Conservation (phyloP, 2,329 filamentous ascomycete species). For the Lasiodiplodia theobromae region DNA sequence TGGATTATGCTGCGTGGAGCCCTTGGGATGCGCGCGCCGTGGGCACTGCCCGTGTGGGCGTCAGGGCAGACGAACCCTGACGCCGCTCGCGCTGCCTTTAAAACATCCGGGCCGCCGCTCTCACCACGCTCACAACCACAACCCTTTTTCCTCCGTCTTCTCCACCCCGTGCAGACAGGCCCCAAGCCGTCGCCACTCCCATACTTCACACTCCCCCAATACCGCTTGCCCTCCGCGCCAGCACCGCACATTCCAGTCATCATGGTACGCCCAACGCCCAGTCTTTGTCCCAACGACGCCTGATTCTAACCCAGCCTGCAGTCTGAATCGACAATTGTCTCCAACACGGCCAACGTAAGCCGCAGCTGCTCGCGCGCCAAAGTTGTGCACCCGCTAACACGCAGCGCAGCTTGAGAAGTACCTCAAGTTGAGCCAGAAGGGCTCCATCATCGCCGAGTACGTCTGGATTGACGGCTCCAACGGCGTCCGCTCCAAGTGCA, state of each 20-base stretch:
- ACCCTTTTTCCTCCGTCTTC: constrained; percentile 6
- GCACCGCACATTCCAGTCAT: constrained; percentile 31
- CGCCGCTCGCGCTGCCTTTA: constrained; percentile 31
- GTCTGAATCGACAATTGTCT: constrained; percentile 52
- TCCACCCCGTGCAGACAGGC: constrained; percentile 6
- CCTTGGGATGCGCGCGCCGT: constrained; percentile 18
- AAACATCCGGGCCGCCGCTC: constrained; percentile 31
- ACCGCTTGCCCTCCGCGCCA: constrained; percentile 8
- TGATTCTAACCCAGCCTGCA: constrained; percentile 32
- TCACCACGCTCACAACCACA: constrained; percentile 22
- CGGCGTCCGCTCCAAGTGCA: constrained; percentile 91
- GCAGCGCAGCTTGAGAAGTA: constrained; percentile 81
- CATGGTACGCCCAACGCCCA: constrained; percentile 23
- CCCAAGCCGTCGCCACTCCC: constrained; percentile 24
- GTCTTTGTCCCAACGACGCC: neutral
- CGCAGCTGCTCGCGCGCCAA: constrained; percentile 5
- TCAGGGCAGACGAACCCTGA: constrained; percentile 18
- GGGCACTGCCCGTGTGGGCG: constrained; percentile 22
- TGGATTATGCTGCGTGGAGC: constrained; percentile 21
- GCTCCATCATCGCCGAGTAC: constrained; percentile 90
- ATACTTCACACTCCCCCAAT: constrained; percentile 4
- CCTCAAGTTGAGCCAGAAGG: constrained; percentile 88
- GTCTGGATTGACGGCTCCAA: constrained; percentile 91
- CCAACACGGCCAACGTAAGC: constrained; percentile 58
- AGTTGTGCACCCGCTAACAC: constrained; percentile 28